A percentile compares a stretch with the other conserved stretches of the same genome.
phyloP scores from a whole-genome alignment of 2,329 filamentous ascomycete species.

The Pseudogymnoascus sp. region DNA sequence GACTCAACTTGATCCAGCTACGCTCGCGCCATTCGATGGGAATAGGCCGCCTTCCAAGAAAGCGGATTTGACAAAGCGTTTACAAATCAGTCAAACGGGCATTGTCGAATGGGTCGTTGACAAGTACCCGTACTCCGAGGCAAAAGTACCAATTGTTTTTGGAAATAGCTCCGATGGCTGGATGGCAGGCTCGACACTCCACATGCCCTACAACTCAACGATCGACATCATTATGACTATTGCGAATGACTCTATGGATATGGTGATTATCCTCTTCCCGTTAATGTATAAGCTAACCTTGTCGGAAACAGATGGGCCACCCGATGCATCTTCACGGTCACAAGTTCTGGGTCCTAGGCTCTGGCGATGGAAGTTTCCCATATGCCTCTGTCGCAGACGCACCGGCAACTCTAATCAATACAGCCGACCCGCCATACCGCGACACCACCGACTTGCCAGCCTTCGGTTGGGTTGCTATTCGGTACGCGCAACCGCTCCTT shows the following conservation, averaged over 20 bases:
- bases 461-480: slow-evolving; percentile 25
- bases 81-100: not conserved
- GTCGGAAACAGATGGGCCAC: slow-evolving; percentile 12
- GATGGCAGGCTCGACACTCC: not conserved
- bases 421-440: slow-evolving; percentile 43
- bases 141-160: not conserved
- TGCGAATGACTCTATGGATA: not conserved
- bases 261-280: too few species aligned
- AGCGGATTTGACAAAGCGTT: not conserved
- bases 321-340: slow-evolving; percentile 44
- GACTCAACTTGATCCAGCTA: not conserved
- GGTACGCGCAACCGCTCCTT: too few species aligned
- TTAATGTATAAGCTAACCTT: too few species aligned
- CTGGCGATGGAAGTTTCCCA: slow-evolving; percentile 31
- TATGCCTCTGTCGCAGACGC: slow-evolving; percentile 26
- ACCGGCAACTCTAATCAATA: slow-evolving; percentile 28
- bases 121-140: not conserved
- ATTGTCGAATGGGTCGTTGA: not conserved
- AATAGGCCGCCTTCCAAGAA: not conserved
- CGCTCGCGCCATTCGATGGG: not conserved
- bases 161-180: not conserved
- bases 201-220: not conserved
- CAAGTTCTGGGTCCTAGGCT: slow-evolving; percentile 41
- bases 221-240: not conserved
- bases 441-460: slow-evolving; percentile 42